Percentiles rank a stretch among this genome's conserved stretches.
Conservation (phyloP, 768 basidiomycete genomes). For the Trametes coccinea region DNA sequence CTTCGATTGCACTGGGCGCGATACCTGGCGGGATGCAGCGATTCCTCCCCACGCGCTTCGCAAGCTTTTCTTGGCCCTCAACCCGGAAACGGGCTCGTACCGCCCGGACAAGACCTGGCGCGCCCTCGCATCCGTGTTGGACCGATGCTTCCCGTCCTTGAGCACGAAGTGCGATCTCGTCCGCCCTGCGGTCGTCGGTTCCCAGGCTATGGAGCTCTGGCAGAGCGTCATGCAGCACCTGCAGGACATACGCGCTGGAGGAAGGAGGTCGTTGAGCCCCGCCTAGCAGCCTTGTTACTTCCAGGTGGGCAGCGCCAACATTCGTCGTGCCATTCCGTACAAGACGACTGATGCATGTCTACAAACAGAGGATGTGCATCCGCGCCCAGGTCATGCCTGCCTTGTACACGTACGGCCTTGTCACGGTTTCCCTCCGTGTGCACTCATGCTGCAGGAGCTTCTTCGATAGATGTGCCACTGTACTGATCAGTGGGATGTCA, state of each 20-base stretch:
- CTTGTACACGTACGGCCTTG: no score
- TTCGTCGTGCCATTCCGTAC: no score
- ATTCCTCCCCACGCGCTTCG: conserved; percentile 1
- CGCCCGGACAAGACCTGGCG: conserved; percentile 9
- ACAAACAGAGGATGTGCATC: no score
- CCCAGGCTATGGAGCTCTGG: not conserved
- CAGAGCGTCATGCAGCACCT: not conserved
- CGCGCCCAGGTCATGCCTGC: no score
- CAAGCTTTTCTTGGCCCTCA: conserved; percentile 1
- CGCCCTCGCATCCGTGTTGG: not conserved
- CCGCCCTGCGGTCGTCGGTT: not conserved
- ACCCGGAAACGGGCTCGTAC: conserved; percentile 8
- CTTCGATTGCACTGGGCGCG: conserved; percentile 3
- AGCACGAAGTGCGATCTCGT: not conserved
- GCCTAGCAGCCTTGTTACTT: no score
- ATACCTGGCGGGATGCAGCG: not conserved
- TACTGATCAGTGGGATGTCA: no score
- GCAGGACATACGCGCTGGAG: not conserved
- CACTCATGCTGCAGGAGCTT: no score
- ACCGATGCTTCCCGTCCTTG: not conserved
- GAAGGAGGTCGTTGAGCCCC: not conserved
- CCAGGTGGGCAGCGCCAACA: no score
- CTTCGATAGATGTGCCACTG: no score
- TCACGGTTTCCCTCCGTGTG: no score
- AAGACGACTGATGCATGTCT: no score